Base-by-base conservation (phyloP, 441 rosid species). In the Jatropha multifida region DNA sequence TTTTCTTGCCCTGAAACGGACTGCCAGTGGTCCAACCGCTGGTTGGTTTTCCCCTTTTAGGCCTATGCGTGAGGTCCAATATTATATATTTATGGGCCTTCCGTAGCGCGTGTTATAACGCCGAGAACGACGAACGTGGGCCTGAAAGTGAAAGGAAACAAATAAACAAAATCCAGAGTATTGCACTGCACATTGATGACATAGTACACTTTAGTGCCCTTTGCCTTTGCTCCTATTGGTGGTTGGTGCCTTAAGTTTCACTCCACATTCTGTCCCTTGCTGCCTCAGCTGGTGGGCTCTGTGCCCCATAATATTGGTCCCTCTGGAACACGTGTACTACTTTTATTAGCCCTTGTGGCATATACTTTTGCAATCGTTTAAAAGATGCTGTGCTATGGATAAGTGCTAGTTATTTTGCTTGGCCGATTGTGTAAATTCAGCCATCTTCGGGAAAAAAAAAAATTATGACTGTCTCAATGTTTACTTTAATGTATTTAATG, bases 171-270 rank as follows among this genome's bases (percentile, higher is more conserved):
- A 7, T 12, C 26, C 62, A 68, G 7, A 4, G 14, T 18, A 32
- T 2, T 1, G 32, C 32, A 56, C 71, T 26, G 66, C 10, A 40
- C 7, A 46, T 40, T 60, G 78, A 38, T 76, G 75, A 59, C 58
- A 67, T 56, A 54, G 58, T 55, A 37, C 58, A n/a, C 5, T 20
- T 17, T n/a, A 51, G 37, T 26, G 65, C 44, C 46, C 14, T 62
- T 14, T 32, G 32, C 32, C 32, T 59, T 23, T 10, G 63, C 37
- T 15, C 38, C 11, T 5, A 6, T 54, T 42, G 69, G 38, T 32
- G 32, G 32, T 32, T 72, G 67, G 14, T 73, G 81, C 66, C 81
- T 78, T 83, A 67, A 66, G 37, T 58, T 64, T 46, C 84, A 74
- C 86, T 83, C 81, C 82, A 59, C 68, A 23, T 2, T 18, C 63